Conservation (phyloP, 768 basidiomycete species). For the Panus rudis region DNA sequence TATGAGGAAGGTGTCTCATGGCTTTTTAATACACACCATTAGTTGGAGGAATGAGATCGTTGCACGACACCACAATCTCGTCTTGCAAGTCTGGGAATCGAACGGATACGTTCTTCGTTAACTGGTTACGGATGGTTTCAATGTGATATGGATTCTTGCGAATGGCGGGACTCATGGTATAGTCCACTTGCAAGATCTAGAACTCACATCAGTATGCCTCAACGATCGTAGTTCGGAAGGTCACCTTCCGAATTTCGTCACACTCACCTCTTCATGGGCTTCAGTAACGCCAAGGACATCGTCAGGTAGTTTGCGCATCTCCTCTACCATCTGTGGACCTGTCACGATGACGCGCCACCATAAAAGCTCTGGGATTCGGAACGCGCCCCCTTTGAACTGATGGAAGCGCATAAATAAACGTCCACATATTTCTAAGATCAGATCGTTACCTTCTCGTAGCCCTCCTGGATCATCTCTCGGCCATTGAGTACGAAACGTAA, state of each 20-base stretch:
- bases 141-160: too few species aligned
- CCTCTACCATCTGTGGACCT: constrained; percentile 27
- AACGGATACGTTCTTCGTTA: too few species aligned
- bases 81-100: too few species aligned
- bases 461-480: constrained; percentile 22
- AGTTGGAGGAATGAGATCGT: too few species aligned
- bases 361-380: constrained; percentile 22
- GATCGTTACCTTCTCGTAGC: constrained; percentile 23
- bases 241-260: too few species aligned
- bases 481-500: constrained; percentile 13
- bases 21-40: constrained; percentile 7
- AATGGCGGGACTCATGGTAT: too few species aligned
- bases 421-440: background rate
- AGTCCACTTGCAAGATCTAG: too few species aligned
- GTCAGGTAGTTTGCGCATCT: constrained; percentile 33
- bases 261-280: constrained; percentile 11
- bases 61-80: too few species aligned
- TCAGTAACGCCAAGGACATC: constrained; percentile 30
- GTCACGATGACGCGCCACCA: constrained; percentile 36
- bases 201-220: too few species aligned
- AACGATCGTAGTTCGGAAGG: background rate
- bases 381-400: constrained; percentile 23
- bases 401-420: background rate
- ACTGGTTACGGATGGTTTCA: too few species aligned
- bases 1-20: background rate